Base-by-base conservation (phyloP, 2,329 filamentous ascomycete species). In the Lachnellula cervina region DNA sequence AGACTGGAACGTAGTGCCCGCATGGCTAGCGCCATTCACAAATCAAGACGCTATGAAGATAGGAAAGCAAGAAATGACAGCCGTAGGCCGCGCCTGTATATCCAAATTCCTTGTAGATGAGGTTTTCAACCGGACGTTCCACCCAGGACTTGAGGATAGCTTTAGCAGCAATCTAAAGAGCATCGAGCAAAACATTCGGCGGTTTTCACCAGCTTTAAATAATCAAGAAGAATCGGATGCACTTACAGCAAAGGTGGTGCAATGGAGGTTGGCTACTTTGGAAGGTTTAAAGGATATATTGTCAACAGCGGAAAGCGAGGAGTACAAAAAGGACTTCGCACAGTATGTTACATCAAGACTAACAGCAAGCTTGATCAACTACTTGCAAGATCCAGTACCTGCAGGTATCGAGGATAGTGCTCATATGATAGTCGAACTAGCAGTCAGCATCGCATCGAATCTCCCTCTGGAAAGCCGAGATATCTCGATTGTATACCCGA, bases 21-120 rank as follows among this genome's bases (percentile, higher is more conserved):
- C 78, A 5, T 97, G 91, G 90, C 77, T 99, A 45, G 81, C 84
- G 53, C 80, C 80, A 23, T 89, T 85, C 53, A 89, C 96, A 62
- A 97, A 93, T 70, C 80, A 87, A 51, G 92, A 96, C 66, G 93
- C 91, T 0, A 79, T 95, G 52, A 83, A 86, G 65, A 90, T 87
- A 9, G 94, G 92, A 59, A 96, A 92, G 69, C 92, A 97, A 71
- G 94, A 99, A 72, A 99, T 99, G 94, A 97, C 91, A 6, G 92
- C 92, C 5, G 88, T 96, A 23, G 94, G 94, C 16, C 84, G 93
- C 52, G 91, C 93, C 13, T 84, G 92, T 61, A 91, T 99, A 64
- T 89, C 89, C 28, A 83, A 86, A 58, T 99, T 93, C 90, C 76
- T 99, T 5, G 86, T 93, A 23, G 90, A 96, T 47, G 90, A 96